These are phyloP conservation scores for Monosporascus sp. DNA, from an alignment of 2,329 filamentous ascomycete genomes.

Conservation along the genomic window DNA sequence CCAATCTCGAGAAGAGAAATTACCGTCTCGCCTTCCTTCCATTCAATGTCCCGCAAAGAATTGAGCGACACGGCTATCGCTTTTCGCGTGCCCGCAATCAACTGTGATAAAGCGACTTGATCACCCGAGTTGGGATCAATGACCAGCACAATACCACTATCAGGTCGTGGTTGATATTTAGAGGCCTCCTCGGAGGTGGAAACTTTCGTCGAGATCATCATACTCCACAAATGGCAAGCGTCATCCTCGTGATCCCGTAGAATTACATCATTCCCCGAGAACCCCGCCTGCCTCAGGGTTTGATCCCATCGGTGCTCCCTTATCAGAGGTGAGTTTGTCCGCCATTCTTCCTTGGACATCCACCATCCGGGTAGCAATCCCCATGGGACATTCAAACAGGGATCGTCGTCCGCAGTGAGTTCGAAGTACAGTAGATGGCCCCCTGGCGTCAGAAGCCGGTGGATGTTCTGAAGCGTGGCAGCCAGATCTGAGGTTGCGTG, in stretches of 20 bases:
- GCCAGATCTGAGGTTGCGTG: constrained; percentile 1
- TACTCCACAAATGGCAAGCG: constrained; percentile 15
- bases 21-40: constrained; percentile 1
- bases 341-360: not conserved
- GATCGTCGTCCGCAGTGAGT: not conserved
- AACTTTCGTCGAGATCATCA: constrained; percentile 15
- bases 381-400: not conserved
- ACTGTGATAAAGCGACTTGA: too few relatives aligned
- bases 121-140: not conserved
- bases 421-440: constrained; percentile 1
- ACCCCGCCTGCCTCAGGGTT: constrained; percentile 11
- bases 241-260: constrained; percentile 16
- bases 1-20: constrained; percentile 17
- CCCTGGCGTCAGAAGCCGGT: constrained; percentile 1
- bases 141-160: constrained; percentile 8
- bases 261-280: constrained; percentile 18
- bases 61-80: not conserved
- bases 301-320: constrained; percentile 13
- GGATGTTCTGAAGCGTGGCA: constrained; percentile 1
- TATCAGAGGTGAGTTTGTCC: not conserved
- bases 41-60: constrained; percentile 7
- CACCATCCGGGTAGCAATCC: constrained; percentile 1
- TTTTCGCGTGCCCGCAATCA: too few relatives aligned
- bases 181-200: not conserved
- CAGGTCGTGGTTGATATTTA: not conserved